Evolutionary conservation across 192 early-diverging fungal genomes (phyloP).

Genomic region (Funneliformis geosporum): DNA sequence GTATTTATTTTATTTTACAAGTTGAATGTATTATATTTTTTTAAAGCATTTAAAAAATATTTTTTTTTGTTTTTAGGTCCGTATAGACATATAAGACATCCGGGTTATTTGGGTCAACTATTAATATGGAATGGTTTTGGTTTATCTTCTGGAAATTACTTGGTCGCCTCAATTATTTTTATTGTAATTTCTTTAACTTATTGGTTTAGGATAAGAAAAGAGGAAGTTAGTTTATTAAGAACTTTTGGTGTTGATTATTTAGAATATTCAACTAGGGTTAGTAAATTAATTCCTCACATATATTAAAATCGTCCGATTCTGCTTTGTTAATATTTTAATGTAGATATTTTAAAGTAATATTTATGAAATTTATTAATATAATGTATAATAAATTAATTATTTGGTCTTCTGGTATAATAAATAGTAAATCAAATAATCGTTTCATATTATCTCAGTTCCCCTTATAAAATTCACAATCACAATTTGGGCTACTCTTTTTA

Average conservation of each 20-base stretch:
- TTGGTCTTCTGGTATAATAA: too few species aligned
- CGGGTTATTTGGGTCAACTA: constrained; percentile 38
- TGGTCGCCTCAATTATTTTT: constrained; percentile 27
- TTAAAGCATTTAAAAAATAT: neutral
- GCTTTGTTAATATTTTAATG: too few species aligned
- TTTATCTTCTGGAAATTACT: constrained; percentile 31
- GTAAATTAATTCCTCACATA: constrained; percentile 18
- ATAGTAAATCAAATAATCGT: too few species aligned
- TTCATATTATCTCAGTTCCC: too few species aligned
- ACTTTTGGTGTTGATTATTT: constrained; percentile 46
- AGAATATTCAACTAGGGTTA: constrained; percentile 35
- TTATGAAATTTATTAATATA: neutral
- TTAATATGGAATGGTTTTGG: constrained; percentile 42
- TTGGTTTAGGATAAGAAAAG: constrained; percentile 36
- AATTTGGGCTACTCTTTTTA: too few species aligned
- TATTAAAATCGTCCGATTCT: constrained; percentile 10
- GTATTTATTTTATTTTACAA: neutral
- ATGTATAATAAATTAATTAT: neutral
- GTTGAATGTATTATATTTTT: neutral
- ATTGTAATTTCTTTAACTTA: constrained; percentile 26
- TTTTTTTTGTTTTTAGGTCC: constrained; percentile 35
- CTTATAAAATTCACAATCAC: too few species aligned
- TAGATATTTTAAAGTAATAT: too few species aligned
- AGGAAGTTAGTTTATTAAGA: constrained; percentile 41
- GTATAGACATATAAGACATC: constrained; percentile 42